Percentiles rank a stretch among this genome's conserved stretches.
Evolutionary conservation across 805 yeast genomes (phyloP).

Genomic region (Hanseniaspora meyeri): DNA sequence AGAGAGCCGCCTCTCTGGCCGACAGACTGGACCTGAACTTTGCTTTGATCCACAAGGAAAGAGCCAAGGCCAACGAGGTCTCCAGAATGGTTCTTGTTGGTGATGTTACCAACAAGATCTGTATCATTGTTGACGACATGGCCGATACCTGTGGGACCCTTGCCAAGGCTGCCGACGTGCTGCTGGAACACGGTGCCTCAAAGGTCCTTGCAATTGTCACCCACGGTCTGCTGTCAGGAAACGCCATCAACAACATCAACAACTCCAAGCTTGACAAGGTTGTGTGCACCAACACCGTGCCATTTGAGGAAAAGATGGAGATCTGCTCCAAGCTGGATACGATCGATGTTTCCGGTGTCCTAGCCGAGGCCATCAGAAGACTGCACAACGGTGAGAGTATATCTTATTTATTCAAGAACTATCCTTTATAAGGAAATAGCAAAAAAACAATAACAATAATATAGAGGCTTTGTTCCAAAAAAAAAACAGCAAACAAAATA

Average conservation of each 20-base stretch:
- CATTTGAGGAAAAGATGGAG: conserved; percentile 52
- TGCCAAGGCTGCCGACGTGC: conserved; percentile 84
- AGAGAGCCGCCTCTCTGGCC: conserved; percentile 88
- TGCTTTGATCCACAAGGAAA: conserved; percentile 92
- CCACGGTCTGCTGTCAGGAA: conserved; percentile 84
- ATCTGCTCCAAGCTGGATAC: conserved; percentile 59
- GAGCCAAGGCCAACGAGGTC: conserved; percentile 90
- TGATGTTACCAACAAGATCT: conserved; percentile 71
- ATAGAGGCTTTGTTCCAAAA: neutral
- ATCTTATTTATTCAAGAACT: conserved; percentile 70
- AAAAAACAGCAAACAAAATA: neutral
- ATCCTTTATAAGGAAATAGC: conserved; percentile 27
- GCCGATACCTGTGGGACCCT: conserved; percentile 97
- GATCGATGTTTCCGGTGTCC: conserved; percentile 71
- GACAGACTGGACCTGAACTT: conserved; percentile 84
- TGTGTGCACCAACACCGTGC: conserved; percentile 89
- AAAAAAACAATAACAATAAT: no score
- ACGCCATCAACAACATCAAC: conserved; percentile 63
- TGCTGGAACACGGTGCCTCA: conserved; percentile 68
- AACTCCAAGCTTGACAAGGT: conserved; percentile 55
- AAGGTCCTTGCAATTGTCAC: conserved; percentile 88
- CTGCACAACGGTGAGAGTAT: conserved; percentile 94
- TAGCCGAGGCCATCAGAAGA: conserved; percentile 90
- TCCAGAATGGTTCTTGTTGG: conserved; percentile 93
- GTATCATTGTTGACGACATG: conserved; percentile 90